Evolutionary conservation across 192 early-diverging fungal genomes (phyloP).

Genomic region (Chytriomyces sp.): DNA sequence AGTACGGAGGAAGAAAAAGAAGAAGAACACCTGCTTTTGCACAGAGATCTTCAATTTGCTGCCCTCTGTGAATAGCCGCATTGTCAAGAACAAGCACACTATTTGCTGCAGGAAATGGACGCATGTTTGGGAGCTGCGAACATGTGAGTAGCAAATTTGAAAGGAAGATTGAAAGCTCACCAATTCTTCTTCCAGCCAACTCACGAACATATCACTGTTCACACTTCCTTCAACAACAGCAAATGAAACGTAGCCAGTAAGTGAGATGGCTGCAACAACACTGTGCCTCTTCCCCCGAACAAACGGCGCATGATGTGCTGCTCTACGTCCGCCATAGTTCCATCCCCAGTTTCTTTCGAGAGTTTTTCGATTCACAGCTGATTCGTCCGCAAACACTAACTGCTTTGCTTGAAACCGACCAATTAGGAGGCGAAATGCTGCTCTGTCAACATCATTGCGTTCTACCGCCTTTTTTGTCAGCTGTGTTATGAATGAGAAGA

Average conservation of each 20-base stretch:
- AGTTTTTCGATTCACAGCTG: slow-evolving; percentile 1
- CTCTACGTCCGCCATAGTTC: neutral
- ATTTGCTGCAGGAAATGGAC: neutral
- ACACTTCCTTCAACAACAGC: neutral
- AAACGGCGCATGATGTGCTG: neutral
- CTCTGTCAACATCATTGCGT: neutral
- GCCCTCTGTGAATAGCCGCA: neutral
- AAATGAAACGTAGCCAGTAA: neutral
- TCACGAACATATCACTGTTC: neutral
- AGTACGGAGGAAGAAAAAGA: neutral
- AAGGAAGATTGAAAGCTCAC: no score
- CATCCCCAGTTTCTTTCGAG: neutral
- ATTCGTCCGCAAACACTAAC: neutral
- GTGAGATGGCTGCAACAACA: neutral
- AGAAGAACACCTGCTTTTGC: neutral
- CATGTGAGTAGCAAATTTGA: no score
- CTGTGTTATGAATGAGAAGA: neutral
- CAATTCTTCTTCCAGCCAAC: neutral
- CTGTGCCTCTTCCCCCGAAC: neutral
- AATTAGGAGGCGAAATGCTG: neutral
- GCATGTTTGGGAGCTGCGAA: neutral
- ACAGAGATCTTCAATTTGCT: neutral
- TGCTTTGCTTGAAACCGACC: neutral
- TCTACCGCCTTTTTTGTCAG: neutral
- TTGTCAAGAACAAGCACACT: neutral